Conservation (phyloP, 805 yeast genomes). For the Wickerhamomyces subpelliculosus region DNA sequence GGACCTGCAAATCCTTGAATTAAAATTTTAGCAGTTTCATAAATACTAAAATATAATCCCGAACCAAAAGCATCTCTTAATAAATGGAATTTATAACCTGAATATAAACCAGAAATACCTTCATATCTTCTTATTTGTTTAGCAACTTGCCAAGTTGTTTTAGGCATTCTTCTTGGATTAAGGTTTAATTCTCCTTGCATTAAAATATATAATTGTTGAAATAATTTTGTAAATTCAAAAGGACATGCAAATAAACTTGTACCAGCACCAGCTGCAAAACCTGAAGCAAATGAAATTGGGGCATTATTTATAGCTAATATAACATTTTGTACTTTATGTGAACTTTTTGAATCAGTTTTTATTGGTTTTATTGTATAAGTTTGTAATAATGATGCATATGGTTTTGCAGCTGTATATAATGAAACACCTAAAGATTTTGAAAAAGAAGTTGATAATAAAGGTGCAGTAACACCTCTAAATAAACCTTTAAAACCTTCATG, state of each 20-base stretch:
- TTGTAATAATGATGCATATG: slow-evolving; percentile 24
- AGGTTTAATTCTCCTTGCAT: slow-evolving; percentile 23
- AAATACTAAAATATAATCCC: slow-evolving; percentile 66
- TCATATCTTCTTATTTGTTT: slow-evolving; percentile 48
- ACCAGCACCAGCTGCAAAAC: slow-evolving; percentile 58
- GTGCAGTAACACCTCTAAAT: slow-evolving; percentile 73
- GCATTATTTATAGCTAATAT: slow-evolving; percentile 28
- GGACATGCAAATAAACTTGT: slow-evolving; percentile 71
- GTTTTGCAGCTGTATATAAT: slow-evolving; percentile 50
- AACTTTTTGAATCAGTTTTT: slow-evolving; percentile 1
- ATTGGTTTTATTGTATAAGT: slow-evolving; percentile 13
- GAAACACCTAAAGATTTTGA: slow-evolving; percentile 63
- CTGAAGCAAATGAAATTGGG: slow-evolving; percentile 47
- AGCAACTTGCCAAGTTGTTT: slow-evolving; percentile 36
- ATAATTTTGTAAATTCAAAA: slow-evolving; percentile 76
- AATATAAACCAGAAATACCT: slow-evolving; percentile 60
- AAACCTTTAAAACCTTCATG: slow-evolving; percentile 65
- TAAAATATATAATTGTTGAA: slow-evolving; percentile 58
- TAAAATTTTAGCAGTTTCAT: slow-evolving; percentile 62
- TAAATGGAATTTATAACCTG: slow-evolving; percentile 66
- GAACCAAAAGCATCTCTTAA: slow-evolving; percentile 65
- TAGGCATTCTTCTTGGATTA: slow-evolving; percentile 28
- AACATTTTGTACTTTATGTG: slow-evolving; percentile 7
- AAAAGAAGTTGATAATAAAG: slow-evolving; percentile 57
- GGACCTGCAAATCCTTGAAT: slow-evolving; percentile 23